Base-by-base conservation (phyloP, 2,329 filamentous ascomycete species). In the Pseudogymnoascus sp. region DNA sequence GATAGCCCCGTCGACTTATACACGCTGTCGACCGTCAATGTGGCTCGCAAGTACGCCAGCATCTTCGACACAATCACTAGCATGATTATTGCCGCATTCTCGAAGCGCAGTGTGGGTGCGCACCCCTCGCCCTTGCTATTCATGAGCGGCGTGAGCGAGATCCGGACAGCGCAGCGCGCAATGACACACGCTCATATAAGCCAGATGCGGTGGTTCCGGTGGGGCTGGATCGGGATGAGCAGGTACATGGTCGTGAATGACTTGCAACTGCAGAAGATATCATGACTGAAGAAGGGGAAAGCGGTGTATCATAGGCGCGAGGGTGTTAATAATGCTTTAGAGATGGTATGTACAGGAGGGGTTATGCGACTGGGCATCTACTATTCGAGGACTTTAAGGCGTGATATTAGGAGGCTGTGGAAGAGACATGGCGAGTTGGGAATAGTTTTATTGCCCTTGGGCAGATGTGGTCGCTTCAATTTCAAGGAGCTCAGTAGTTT, bases 201-300 rank as follows among this genome's bases (percentile, higher is more conserved):
- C 74, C 94, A 99, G 81, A 99, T 99, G 94, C 85, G 90, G 38
- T 99, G 94, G 94, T 99, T 97, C 73, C 85, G 94, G 6, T 97
- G 92, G 83, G 91, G 92, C 2, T 99, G 92, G 92, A 96, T 99
- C 72, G 82, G 84, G 0, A 73, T 96, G 63, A 94, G 92, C 70
- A 81, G 94, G 65, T 99, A 97, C 76, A 97, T 99, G 94, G 83
- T 92, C 63, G 83, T 97, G 33, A 99, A 99, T 75, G 92, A 97
- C 73, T 73, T 99, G 75, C 82, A 80, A 71, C 79, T 80, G 70
- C 84, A 84, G 73, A 82, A 80, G 68, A 68, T 79, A 60, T 72
- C 59, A 19, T 67, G 58, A 63, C 26, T 37, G 49, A 31, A 31
- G 16, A 65, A 10, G 38, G 61, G 60, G 21, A 12, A 31, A 55